Evolutionary conservation across 805 yeast genomes (phyloP).

Genomic region (Nakazawaea holstii): DNA sequence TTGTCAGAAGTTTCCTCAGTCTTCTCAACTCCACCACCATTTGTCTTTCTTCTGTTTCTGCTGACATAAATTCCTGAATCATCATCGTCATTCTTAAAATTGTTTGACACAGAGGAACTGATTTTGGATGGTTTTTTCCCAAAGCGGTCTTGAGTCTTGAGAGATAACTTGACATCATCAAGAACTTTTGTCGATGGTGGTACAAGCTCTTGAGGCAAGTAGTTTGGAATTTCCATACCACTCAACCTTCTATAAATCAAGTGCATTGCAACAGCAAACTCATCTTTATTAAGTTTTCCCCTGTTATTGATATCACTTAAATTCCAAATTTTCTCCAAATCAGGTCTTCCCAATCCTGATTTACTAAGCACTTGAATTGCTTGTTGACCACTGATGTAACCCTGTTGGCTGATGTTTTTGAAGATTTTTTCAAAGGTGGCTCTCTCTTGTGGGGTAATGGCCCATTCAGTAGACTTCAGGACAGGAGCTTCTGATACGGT

Average conservation of each 20-base stretch:
- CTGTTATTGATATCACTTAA: conserved; percentile 77
- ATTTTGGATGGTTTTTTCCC: conserved; percentile 18
- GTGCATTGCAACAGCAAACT: conserved; percentile 97
- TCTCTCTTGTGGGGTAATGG: conserved; percentile 85
- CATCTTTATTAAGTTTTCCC: conserved; percentile 82
- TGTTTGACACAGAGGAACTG: conserved; percentile 29
- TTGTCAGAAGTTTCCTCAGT: conserved; percentile 14
- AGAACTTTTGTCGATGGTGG: conserved; percentile 81
- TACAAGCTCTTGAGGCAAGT: conserved; percentile 81
- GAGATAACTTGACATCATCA: conserved; percentile 64
- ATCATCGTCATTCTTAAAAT: conserved; percentile 72
- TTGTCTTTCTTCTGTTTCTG: conserved; percentile 49
- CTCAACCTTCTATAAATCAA: conserved; percentile 84
- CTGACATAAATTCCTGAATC: conserved; percentile 58
- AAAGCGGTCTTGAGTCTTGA: conserved; percentile 34
- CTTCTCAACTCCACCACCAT: conserved; percentile 17
- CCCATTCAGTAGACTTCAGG: conserved; percentile 59
- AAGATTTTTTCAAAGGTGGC: conserved; percentile 82
- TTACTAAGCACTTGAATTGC: conserved; percentile 87
- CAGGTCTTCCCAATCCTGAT: conserved; percentile 81
- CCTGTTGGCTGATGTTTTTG: conserved; percentile 78
- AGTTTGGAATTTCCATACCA: conserved; percentile 78
- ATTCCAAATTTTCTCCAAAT: conserved; percentile 88
- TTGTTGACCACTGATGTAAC: conserved; percentile 70
- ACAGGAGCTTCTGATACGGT: conserved; percentile 25